phyloP scores from a whole-genome alignment of 495 filamentous ascomycete species.

The Cetradonia linearis region DNA sequence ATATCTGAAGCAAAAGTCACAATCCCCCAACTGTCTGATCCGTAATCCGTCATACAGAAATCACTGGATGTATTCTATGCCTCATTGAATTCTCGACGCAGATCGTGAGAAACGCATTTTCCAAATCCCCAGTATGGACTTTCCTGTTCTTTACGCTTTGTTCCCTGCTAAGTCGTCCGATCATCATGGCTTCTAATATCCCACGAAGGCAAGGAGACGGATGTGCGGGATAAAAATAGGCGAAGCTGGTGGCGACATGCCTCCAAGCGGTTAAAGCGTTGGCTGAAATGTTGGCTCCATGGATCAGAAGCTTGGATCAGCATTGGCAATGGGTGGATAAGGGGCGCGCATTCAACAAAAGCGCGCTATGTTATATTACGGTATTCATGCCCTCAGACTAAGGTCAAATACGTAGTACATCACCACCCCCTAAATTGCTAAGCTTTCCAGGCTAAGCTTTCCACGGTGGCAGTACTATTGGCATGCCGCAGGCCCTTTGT shows the following conservation, averaged over 20 bases:
- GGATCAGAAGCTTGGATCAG: not conserved
- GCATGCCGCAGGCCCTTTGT: constrained; percentile 2
- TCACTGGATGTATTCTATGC: not conserved
- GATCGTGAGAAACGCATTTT: not conserved
- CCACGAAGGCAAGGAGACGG: not conserved
- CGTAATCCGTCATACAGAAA: not conserved
- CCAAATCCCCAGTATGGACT: not conserved
- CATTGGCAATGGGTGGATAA: not conserved
- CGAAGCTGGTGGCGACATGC: constrained; percentile 12
- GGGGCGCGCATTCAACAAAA: not conserved
- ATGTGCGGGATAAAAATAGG: constrained; percentile 18
- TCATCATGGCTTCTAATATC: not conserved
- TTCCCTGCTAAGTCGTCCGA: not conserved
- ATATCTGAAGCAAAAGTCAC: not conserved
- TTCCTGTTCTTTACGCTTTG: not conserved
- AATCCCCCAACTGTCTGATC: not conserved
- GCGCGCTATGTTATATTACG: not conserved
- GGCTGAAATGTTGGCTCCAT: constrained; percentile 6
- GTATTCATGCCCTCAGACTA: not conserved
- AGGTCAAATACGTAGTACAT: not conserved
- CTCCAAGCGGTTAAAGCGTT: constrained; percentile 12
- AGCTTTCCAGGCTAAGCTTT: not conserved
- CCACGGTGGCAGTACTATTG: constrained; percentile 1
- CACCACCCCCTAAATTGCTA: not conserved
- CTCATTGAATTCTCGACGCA: constrained; percentile 1